A percentile compares a stretch with the other conserved stretches of the same genome.
Evolutionary conservation across 2,329 filamentous ascomycete species (phyloP).

Genomic region (Immersiporthe knoxdaviesiana): DNA sequence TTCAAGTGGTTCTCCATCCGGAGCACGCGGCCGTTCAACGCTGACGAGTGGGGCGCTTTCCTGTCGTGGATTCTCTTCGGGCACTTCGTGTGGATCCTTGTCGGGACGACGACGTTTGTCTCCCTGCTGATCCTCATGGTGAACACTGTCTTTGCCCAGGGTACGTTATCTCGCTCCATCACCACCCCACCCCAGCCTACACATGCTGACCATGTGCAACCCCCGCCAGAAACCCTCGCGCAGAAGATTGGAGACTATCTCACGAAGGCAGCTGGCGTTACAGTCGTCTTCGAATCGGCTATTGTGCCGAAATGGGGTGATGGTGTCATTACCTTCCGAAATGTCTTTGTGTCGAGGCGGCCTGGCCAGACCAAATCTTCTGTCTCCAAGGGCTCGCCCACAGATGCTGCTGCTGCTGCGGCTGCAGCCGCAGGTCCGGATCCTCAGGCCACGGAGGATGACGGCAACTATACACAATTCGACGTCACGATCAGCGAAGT

Average conservation of each 20-base stretch:
- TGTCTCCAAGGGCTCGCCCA: constrained; percentile 90
- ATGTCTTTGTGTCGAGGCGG: constrained; percentile 91
- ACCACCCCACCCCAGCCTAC: neutral
- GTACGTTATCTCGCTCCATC: constrained; percentile 50
- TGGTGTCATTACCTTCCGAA: constrained; percentile 94
- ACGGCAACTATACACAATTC: constrained; percentile 97
- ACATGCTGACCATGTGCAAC: constrained; percentile 19
- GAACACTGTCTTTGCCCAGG: constrained; percentile 95
- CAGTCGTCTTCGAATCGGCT: constrained; percentile 94
- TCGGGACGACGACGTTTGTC: constrained; percentile 97
- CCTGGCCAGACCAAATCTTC: constrained; percentile 81
- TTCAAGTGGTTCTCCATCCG: constrained; percentile 99
- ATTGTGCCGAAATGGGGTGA: constrained; percentile 96
- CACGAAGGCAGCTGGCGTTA: constrained; percentile 89
- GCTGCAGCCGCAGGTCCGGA: constrained; percentile 61
- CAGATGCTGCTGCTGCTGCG: constrained; percentile 80
- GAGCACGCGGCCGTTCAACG: constrained; percentile 91
- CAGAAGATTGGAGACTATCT: constrained; percentile 94
- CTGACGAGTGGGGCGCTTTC: constrained; percentile 94
- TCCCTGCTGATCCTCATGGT: constrained; percentile 87
- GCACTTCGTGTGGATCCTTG: constrained; percentile 92
- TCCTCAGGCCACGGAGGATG: constrained; percentile 63
- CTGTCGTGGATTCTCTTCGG: constrained; percentile 94
- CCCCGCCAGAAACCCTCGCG: constrained; percentile 76
- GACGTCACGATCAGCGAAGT: constrained; percentile 93